Base-by-base conservation (phyloP, 1,139 yeast genomes). In the Hansenula sp. region DNA sequence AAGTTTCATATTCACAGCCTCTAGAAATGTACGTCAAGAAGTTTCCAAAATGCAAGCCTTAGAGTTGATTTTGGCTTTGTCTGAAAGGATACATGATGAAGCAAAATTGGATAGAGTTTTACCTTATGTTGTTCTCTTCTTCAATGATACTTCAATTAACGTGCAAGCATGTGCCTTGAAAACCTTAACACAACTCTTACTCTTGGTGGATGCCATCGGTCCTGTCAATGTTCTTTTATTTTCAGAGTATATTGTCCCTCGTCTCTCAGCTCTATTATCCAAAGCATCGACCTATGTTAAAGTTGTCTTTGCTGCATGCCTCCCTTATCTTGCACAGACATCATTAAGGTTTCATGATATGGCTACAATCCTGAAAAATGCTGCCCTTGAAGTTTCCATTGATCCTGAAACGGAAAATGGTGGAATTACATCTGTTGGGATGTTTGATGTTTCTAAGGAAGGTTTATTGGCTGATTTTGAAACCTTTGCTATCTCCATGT, bases 21-120 rank as follows among this genome's bases (percentile, higher is more conserved):
- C 86, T 29, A 74, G 90, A 49, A 79, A 86, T 44, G 74, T 90
- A 0, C 75, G 76, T 10, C 77, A 79, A 28, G 81, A 89, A 0
- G 62, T 76, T 0, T 78, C 84, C 27, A 76, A 89, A 52, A 62
- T 84, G 5, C 78, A 79, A 55, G 94, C 93, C 0, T 74, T 95
- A 53, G 94, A 90, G 55, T 63, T 91, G 44, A 74, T 93, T 3
- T 61, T 89, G 12, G 89, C 89, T 0, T 69, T 93, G 15, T 79
- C 94, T 1, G 96, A 88, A 58, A 75, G 81, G 47, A 70, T 89
- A 3, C 77, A 79, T 35, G 98, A 93, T 58, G 96, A 87, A 46
- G 84, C 84, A 18, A 91, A 90, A 58, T 68, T 93, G 38, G 98
- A 93, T 60, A 68, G 97, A 38, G 81, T 93, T 29, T 61, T 93